phyloP scores from a whole-genome alignment of 371 early-diverging fungal species.

The Syncephalastrum racemosum region DNA sequence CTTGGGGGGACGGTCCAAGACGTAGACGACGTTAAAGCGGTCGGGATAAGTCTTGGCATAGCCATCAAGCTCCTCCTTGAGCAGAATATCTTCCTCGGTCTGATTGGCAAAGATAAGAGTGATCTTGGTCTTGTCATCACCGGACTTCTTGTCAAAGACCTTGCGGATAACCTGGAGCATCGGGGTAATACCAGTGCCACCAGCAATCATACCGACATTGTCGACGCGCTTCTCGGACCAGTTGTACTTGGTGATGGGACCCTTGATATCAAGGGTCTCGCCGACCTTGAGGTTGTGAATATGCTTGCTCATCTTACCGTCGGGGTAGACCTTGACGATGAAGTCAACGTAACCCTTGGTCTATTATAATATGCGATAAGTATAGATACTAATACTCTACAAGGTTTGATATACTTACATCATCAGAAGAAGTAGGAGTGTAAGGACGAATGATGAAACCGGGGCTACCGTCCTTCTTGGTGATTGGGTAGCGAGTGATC shows the following conservation, averaged over 20 bases:
- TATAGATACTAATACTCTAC: not conserved
- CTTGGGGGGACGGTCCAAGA: slow-evolving; percentile 71
- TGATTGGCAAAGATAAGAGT: slow-evolving; percentile 87
- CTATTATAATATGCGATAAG: slow-evolving; percentile 12
- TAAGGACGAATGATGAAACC: slow-evolving; percentile 83
- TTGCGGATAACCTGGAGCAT: slow-evolving; percentile 81
- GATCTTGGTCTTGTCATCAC: slow-evolving; percentile 78
- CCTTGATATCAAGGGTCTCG: slow-evolving; percentile 85
- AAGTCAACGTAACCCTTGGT: slow-evolving; percentile 83
- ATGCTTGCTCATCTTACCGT: slow-evolving; percentile 77
- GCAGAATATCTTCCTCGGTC: slow-evolving; percentile 83
- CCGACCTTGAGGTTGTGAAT: slow-evolving; percentile 80
- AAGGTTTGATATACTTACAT: slow-evolving; percentile 29
- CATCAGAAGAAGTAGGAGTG: slow-evolving; percentile 81
- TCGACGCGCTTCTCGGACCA: slow-evolving; percentile 75
- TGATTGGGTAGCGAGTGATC: slow-evolving; percentile 68
- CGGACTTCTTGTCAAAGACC: slow-evolving; percentile 64
- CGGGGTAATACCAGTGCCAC: slow-evolving; percentile 96
- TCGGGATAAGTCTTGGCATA: slow-evolving; percentile 72
- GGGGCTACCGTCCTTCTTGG: slow-evolving; percentile 62
- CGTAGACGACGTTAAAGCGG: slow-evolving; percentile 78
- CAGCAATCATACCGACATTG: slow-evolving; percentile 81
- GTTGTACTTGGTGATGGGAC: slow-evolving; percentile 85
- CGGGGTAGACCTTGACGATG: slow-evolving; percentile 78
- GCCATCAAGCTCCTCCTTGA: slow-evolving; percentile 77